Conservation (phyloP, 1,139 yeast species). For the Debaryomyces robertsiae region DNA sequence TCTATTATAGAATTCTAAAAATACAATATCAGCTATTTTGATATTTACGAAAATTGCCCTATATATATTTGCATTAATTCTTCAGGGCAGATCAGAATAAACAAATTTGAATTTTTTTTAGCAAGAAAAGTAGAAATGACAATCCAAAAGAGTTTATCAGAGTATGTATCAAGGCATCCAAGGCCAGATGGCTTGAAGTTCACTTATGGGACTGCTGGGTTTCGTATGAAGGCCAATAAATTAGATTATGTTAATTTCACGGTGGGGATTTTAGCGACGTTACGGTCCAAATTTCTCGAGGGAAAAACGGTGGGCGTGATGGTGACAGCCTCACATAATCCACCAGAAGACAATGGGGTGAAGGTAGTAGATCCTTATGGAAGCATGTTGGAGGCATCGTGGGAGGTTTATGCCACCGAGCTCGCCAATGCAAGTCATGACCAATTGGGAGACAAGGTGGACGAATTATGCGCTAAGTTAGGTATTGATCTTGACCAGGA, state of each 20-base stretch:
- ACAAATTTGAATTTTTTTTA: slow-evolving; percentile 12
- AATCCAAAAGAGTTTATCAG: slow-evolving; percentile 14
- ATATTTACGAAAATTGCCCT: slow-evolving; percentile 5
- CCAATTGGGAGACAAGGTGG: slow-evolving; percentile 29
- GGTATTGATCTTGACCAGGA: slow-evolving; percentile 40
- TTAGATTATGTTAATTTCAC: slow-evolving; percentile 85
- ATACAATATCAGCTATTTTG: background rate
- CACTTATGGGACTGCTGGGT: slow-evolving; percentile 95
- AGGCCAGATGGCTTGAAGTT: slow-evolving; percentile 51
- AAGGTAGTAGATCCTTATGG: slow-evolving; percentile 93
- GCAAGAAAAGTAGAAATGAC: slow-evolving; percentile 16
- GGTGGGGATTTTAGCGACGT: slow-evolving; percentile 78
- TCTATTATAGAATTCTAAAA: background rate
- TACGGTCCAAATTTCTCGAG: slow-evolving; percentile 70
- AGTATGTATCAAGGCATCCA: slow-evolving; percentile 31
- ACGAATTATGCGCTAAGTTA: slow-evolving; percentile 32
- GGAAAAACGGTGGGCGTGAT: slow-evolving; percentile 83
- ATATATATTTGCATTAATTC: slow-evolving; percentile 6
- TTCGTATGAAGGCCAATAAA: slow-evolving; percentile 71
- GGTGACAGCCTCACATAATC: slow-evolving; percentile 98
- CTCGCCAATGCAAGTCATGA: slow-evolving; percentile 71
- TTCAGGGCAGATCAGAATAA: slow-evolving; percentile 1
- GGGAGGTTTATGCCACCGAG: slow-evolving; percentile 83
- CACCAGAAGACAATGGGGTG: slow-evolving; percentile 95
- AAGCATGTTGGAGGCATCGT: slow-evolving; percentile 80